These are phyloP conservation scores for Trametes sanguinea DNA, from an alignment of 768 basidiomycete species.

Conservation along the genomic window DNA sequence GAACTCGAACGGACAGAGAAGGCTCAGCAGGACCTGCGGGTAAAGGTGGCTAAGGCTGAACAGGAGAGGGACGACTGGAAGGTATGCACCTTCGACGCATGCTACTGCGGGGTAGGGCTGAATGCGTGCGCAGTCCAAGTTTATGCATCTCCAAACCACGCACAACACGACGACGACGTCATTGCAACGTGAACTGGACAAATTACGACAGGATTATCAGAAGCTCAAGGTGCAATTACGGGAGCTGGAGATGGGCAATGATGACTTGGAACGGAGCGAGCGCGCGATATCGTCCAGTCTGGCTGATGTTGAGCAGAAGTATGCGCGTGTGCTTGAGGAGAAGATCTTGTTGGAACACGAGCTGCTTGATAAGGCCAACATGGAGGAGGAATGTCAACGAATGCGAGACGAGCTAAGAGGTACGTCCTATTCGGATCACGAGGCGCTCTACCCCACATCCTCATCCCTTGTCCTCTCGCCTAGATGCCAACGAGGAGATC, in stretches of 20 bases:
- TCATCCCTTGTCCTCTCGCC: slow-evolving; percentile 14
- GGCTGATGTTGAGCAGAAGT: slow-evolving; percentile 84
- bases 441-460: not conserved
- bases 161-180: slow-evolving; percentile 91
- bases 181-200: slow-evolving; percentile 89
- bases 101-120: slow-evolving; percentile 8
- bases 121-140: slow-evolving; percentile 60
- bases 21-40: slow-evolving; percentile 76
- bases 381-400: slow-evolving; percentile 91
- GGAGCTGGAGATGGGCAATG: slow-evolving; percentile 96
- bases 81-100: slow-evolving; percentile 47
- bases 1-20: slow-evolving; percentile 89
- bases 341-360: slow-evolving; percentile 98
- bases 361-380: slow-evolving; percentile 81
- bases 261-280: slow-evolving; percentile 94
- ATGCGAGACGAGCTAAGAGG: slow-evolving; percentile 93
- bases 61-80: slow-evolving; percentile 90
- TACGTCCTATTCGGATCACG: slow-evolving; percentile 33
- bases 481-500: slow-evolving; percentile 86
- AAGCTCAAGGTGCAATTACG: slow-evolving; percentile 71
- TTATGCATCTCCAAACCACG: slow-evolving; percentile 83
- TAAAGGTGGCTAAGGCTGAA: slow-evolving; percentile 70
- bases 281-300: slow-evolving; percentile 82
- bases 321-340: slow-evolving; percentile 90
- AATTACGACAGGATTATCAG: slow-evolving; percentile 73